Evolutionary conservation across 108 stramenopile species (phyloP).

Genomic region (Aurantiochytrium sp.): DNA sequence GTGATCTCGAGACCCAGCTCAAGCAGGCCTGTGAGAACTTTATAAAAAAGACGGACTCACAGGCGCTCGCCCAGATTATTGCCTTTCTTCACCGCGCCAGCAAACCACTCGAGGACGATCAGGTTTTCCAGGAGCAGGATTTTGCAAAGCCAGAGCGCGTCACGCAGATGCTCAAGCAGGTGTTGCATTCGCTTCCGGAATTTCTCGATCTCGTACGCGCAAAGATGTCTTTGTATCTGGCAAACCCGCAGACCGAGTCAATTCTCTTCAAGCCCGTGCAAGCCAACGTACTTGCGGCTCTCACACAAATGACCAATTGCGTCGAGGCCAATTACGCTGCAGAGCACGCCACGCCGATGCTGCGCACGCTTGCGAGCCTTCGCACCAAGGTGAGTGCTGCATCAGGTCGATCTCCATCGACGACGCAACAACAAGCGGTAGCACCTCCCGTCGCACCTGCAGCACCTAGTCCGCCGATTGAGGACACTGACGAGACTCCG

Average conservation of each 20-base stretch:
- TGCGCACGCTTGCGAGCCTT: neutral
- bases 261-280: constrained; percentile 4
- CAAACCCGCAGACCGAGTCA: neutral
- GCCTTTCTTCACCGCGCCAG: neutral
- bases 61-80: neutral
- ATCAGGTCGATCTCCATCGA: no score
- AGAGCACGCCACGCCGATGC: neutral
- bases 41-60: neutral
- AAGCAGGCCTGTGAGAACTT: neutral
- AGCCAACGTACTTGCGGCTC: neutral
- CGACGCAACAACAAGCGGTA: no score
- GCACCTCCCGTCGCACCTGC: no score
- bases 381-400: neutral
- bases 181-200: neutral
- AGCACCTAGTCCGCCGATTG: no score
- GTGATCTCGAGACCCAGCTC: neutral
- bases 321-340: neutral
- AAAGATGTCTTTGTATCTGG: neutral
- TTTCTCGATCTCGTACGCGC: neutral
- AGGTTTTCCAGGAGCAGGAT: neutral
- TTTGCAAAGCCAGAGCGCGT: neutral
- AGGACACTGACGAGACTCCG: no score
- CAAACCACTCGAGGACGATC: neutral
- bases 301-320: constrained; percentile 9
- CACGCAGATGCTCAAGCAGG: neutral